These are phyloP conservation scores for Effrenium voratum DNA, from an alignment of 73 alveolate genomes.

Conservation along the genomic window DNA sequence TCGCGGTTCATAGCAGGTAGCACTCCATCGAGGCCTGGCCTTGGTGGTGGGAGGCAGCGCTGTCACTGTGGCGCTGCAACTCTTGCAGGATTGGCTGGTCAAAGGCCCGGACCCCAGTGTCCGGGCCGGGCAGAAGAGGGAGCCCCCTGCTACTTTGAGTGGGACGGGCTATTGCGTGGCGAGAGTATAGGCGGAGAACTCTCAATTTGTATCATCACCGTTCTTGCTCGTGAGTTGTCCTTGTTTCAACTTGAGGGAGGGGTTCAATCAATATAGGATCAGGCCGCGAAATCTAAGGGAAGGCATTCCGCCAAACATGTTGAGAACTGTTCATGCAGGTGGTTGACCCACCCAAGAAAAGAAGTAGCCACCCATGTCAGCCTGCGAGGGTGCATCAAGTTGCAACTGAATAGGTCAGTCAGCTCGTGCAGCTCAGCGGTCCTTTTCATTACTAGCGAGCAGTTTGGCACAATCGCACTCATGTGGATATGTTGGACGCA, in stretches of 20 bases:
- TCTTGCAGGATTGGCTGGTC: conserved; percentile 42
- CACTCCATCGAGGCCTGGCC: background rate
- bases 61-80: conserved; percentile 38
- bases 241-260: background rate
- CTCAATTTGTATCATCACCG: background rate
- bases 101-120: background rate
- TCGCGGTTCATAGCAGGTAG: background rate
- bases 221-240: background rate
- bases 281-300: background rate
- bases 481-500: background rate
- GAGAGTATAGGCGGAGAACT: background rate
- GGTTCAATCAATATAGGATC: background rate
- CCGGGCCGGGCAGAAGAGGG: background rate
- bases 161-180: background rate
- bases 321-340: background rate
- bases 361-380: background rate
- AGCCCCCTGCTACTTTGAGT: background rate
- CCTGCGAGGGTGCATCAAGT: too few relatives aligned
- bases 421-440: too few relatives aligned
- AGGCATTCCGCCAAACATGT: background rate
- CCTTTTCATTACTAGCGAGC: background rate
- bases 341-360: background rate
- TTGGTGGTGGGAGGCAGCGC: conserved; percentile 81
- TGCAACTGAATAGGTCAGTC: too few relatives aligned
- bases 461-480: background rate